These are phyloP conservation scores for Phytophthora pisi DNA, from an alignment of 352 stramenopile genomes.

Conservation along the genomic window DNA sequence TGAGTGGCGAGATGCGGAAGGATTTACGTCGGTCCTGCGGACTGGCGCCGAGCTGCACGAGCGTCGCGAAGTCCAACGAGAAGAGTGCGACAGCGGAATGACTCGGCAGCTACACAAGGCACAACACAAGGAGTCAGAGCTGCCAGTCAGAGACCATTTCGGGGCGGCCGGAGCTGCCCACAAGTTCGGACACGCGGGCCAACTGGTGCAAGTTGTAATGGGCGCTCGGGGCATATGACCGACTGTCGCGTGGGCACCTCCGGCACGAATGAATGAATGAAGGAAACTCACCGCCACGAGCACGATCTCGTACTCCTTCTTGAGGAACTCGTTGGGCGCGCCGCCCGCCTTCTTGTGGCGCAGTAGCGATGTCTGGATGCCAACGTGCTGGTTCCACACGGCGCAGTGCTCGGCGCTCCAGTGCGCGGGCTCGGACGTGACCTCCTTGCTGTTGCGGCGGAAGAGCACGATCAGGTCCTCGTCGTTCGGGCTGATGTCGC, in stretches of 20 bases:
- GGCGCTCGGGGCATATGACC: conserved; percentile 15
- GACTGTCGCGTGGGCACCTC: neutral
- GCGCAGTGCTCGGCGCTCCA: conserved; percentile 75
- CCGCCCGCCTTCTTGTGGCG: conserved; percentile 46
- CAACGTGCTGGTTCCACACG: conserved; percentile 80
- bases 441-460: conserved; percentile 80
- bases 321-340: conserved; percentile 51
- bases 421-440: conserved; percentile 69
- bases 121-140: conserved; percentile 25
- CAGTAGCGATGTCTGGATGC: conserved; percentile 80
- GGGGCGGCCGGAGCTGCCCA: conserved; percentile 5
- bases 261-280: conserved; percentile 1
- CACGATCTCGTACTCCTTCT: conserved; percentile 86
- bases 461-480: conserved; percentile 85
- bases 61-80: conserved; percentile 70
- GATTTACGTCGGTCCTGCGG: conserved; percentile 46
- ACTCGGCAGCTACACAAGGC: conserved; percentile 59
- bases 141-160: conserved; percentile 4
- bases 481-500: conserved; percentile 74
- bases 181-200: neutral
- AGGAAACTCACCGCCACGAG: conserved; percentile 62
- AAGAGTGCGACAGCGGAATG: conserved; percentile 83
- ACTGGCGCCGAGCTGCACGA: conserved; percentile 58
- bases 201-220: neutral
- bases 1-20: conserved; percentile 71